A percentile compares a stretch with the other conserved stretches of the same genome.
Conservation (phyloP, 148 eudicot species). For the Rhododendron griersonianum region DNA sequence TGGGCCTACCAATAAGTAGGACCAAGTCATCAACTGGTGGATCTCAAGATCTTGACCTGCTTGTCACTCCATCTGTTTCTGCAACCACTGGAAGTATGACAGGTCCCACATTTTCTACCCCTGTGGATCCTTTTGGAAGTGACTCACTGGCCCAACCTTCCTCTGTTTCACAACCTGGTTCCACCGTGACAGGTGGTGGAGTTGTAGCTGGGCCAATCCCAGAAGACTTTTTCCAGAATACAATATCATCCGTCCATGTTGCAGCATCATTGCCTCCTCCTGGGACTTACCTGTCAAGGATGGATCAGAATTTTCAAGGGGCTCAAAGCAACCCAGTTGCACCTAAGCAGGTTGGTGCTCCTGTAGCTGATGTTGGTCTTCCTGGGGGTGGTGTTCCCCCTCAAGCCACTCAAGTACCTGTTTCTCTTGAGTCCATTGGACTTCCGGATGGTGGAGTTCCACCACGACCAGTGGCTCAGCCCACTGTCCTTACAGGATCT, state of each 20-base stretch:
- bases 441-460: slow-evolving; percentile 95
- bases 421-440: slow-evolving; percentile 49
- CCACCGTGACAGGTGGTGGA: slow-evolving; percentile 48
- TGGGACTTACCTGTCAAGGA: slow-evolving; percentile 64
- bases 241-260: slow-evolving; percentile 83
- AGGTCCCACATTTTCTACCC: slow-evolving; percentile 40
- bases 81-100: slow-evolving; percentile 26
- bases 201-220: slow-evolving; percentile 71
- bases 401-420: slow-evolving; percentile 46
- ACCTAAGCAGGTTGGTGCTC: slow-evolving; percentile 34
- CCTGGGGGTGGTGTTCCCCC: slow-evolving; percentile 79
- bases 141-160: slow-evolving; percentile 42
- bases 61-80: slow-evolving; percentile 47
- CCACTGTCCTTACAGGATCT: slow-evolving; percentile 34
- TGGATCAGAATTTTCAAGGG: slow-evolving; percentile 66
- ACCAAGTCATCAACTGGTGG: slow-evolving; percentile 66
- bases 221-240: slow-evolving; percentile 94
- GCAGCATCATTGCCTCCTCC: slow-evolving; percentile 87
- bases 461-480: slow-evolving; percentile 56
- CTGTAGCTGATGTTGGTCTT: slow-evolving; percentile 46
- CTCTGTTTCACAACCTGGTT: slow-evolving; percentile 43
- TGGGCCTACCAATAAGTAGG: slow-evolving; percentile 71
- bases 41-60: slow-evolving; percentile 53
- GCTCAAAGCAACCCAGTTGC: slow-evolving; percentile 32
- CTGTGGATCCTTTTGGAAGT: slow-evolving; percentile 68